phyloP scores from a whole-genome alignment of 169 alveolate genomes.

The Plasmodium chabaudi region DNA sequence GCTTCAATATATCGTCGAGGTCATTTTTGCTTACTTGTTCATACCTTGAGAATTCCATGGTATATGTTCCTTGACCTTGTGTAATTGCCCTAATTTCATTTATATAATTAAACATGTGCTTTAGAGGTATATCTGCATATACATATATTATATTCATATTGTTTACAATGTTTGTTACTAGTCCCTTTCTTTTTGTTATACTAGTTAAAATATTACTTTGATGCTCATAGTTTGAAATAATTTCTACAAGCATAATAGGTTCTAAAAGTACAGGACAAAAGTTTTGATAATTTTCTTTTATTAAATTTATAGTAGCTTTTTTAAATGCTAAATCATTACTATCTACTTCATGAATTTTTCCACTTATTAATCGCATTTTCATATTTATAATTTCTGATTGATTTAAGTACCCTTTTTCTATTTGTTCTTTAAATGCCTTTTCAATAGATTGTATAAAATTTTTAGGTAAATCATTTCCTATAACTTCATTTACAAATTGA shows the following conservation, averaged over 20 bases:
- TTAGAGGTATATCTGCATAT: slow-evolving; percentile 94
- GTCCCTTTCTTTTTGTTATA: slow-evolving; percentile 92
- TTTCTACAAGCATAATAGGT: slow-evolving; percentile 95
- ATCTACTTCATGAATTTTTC: slow-evolving; percentile 95
- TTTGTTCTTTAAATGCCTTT: slow-evolving; percentile 94
- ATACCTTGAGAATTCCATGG: slow-evolving; percentile 92
- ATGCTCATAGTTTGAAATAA: slow-evolving; percentile 90
- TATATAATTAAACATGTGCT: slow-evolving; percentile 95
- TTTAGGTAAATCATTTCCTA: slow-evolving; percentile 94
- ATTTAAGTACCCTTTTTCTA: slow-evolving; percentile 92
- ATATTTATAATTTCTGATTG: slow-evolving; percentile 95
- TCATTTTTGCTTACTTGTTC: slow-evolving; percentile 85
- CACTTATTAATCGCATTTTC: slow-evolving; percentile 92
- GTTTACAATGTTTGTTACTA: slow-evolving; percentile 89
- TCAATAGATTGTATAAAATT: slow-evolving; percentile 95
- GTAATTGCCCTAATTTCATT: slow-evolving; percentile 94
- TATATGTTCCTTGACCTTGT: slow-evolving; percentile 95
- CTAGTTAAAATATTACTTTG: slow-evolving; percentile 90
- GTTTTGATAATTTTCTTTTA: slow-evolving; percentile 82
- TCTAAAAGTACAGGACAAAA: slow-evolving; percentile 92
- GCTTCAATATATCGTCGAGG: slow-evolving; percentile 83
- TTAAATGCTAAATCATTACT: slow-evolving; percentile 94
- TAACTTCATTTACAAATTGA: slow-evolving; percentile 81
- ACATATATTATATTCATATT: slow-evolving; percentile 88
- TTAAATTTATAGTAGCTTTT: slow-evolving; percentile 89